A percentile compares a stretch with the other conserved stretches of the same genome.
These are phyloP conservation scores for Pichia sp. DNA, from an alignment of 1,139 yeast genomes.

Conservation along the genomic window DNA sequence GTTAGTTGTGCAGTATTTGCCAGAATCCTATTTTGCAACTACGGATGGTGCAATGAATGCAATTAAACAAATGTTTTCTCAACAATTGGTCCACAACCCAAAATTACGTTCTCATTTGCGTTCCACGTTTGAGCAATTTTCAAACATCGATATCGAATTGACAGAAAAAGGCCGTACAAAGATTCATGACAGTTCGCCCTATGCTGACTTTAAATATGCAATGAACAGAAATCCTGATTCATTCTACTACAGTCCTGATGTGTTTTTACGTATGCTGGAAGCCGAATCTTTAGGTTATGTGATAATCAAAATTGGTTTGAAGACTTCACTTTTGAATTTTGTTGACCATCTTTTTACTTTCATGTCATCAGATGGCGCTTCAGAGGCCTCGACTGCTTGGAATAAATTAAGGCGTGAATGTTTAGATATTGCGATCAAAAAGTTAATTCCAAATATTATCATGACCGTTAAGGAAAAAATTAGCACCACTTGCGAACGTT, in stretches of 20 bases:
- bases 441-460: conserved; percentile 63
- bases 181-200: conserved; percentile 77
- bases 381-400: conserved; percentile 81
- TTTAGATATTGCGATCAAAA: conserved; percentile 62
- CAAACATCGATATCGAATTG: conserved; percentile 66
- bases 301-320: conserved; percentile 42
- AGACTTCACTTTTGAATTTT: conserved; percentile 30
- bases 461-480: conserved; percentile 80
- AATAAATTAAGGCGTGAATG: conserved; percentile 68
- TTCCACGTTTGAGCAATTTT: conserved; percentile 59
- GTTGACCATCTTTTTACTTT: conserved; percentile 50
- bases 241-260: conserved; percentile 69
- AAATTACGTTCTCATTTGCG: conserved; percentile 75
- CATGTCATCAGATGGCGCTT: conserved; percentile 75
- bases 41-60: conserved; percentile 60
- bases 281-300: conserved; percentile 71
- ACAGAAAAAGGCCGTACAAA: conserved; percentile 85
- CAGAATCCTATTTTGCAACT: conserved; percentile 54
- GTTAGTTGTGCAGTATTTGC: conserved; percentile 41
- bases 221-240: conserved; percentile 73
- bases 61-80: conserved; percentile 69
- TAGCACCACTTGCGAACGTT: conserved; percentile 70
- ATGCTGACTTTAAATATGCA: conserved; percentile 88
- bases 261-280: conserved; percentile 81
- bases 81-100: conserved; percentile 79